Evolutionary conservation across 805 yeast genomes (phyloP), one percentile per base, ranked within the genome.

Genomic region (Scheffersomyces spartinae): DNA sequence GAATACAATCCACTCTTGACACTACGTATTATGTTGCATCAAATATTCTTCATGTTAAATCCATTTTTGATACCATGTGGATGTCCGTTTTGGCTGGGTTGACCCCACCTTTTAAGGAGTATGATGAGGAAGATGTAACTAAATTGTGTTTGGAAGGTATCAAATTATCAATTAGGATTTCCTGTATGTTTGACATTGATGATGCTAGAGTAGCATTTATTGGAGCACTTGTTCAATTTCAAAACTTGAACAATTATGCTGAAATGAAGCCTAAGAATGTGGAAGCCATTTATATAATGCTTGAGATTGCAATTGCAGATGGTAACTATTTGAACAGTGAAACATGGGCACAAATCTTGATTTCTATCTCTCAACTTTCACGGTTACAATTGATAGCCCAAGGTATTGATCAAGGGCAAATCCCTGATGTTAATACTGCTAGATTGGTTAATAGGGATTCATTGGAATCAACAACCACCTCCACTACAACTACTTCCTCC

Each of bases 41-140:
- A 2, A 88, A 81, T 42, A 71, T 81, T 9, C 93, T 84, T 39
- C 95, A 88, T 46, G 94, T 88, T 9, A 78, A 71, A 45, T 86
- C 96, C 1, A 82, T 93, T 45, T 88, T 91, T 54, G 95, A 88
- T 41, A 83, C 83, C 10, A 58, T 81, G 22, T 91, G 99, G 99
- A 86, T 93, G 95, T 84, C 96, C 0, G 71, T 91, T 24, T 63
- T 91, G 37, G 97, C 97, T 5, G 96, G 94, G 1, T 62, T 91
- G 25, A 85, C 96, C 0, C 88, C 93, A 3, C 94, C 95, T 5
- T 85, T 86, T 59, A 84, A 79, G 45, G 95, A 84, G 28, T 75
- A 78, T 34, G 85, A 81, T 38, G 91, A 82, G 38, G 67, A 64
- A 12, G 84, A 76, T 28, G 67, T 79, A 7, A 68, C 81, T 4